Conservation (phyloP, 805 yeast genomes). For the Yamadazyma paraphyllophila region DNA sequence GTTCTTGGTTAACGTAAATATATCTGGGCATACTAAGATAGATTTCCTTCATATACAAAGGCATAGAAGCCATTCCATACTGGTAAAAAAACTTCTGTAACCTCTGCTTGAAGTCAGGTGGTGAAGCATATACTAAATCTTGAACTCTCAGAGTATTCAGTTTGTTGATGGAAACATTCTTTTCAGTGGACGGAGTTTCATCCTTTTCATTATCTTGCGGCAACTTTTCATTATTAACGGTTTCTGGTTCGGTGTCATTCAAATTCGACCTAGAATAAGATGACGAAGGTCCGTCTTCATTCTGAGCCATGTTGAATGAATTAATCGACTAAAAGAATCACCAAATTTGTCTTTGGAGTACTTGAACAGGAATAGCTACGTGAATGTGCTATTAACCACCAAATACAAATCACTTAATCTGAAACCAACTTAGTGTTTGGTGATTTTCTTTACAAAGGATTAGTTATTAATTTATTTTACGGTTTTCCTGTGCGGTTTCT, state of each 20-base stretch:
- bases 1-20: conserved; percentile 48
- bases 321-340: not conserved
- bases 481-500: not conserved
- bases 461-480: not conserved
- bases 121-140: conserved; percentile 13
- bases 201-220: not conserved
- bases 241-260: conserved; percentile 4
- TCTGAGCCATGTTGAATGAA: not conserved
- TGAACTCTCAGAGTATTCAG: not conserved
- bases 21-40: conserved; percentile 39
- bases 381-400: too few species aligned
- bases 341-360: not conserved
- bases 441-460: not conserved
- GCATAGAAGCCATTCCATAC: conserved; percentile 27
- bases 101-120: conserved; percentile 23
- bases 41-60: conserved; percentile 35
- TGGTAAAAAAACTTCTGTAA: conserved; percentile 20
- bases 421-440: not conserved
- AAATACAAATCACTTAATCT: too few species aligned
- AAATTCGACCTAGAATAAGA: conserved; percentile 2
- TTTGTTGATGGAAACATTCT: not conserved
- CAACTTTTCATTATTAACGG: not conserved
- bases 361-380: too few species aligned
- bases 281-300: conserved; percentile 3
- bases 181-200: not conserved